Evolutionary conservation across 176 grass and related monocot species (phyloP).

Genomic region (Zea luxurians): DNA sequence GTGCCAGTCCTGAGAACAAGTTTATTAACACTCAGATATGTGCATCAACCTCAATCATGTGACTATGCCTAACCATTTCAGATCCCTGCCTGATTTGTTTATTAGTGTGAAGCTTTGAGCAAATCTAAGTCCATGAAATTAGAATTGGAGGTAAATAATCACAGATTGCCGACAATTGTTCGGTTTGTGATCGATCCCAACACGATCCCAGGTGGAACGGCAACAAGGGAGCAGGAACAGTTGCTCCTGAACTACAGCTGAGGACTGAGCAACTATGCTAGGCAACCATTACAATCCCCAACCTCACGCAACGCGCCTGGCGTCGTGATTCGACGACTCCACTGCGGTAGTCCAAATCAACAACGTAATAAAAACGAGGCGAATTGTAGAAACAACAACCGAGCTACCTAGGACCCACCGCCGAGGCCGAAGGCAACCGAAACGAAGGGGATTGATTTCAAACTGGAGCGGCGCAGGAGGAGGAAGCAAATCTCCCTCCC

Average conservation of each 20-base stretch:
- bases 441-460: conserved; percentile 26
- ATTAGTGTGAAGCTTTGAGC: conserved; percentile 7
- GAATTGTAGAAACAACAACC: neutral
- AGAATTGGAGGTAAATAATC: neutral
- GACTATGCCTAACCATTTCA: neutral
- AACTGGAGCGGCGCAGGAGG: neutral
- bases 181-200: conserved; percentile 1
- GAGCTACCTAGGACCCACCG: neutral
- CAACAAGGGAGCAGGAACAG: neutral
- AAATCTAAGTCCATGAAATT: neutral
- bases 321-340: neutral
- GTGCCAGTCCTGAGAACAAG: conserved; percentile 9
- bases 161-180: neutral
- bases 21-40: neutral
- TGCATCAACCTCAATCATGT: conserved; percentile 20
- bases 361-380: neutral
- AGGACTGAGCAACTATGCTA: neutral
- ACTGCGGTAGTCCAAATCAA: neutral
- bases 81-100: conserved; percentile 8
- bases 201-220: neutral
- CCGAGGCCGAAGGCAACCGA: neutral
- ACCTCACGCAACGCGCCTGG: neutral
- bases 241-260: neutral
- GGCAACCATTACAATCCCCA: neutral
- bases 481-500: conserved; percentile 13